Base-by-base conservation (phyloP, 306 rosid genomes). In the Delonix regia region DNA sequence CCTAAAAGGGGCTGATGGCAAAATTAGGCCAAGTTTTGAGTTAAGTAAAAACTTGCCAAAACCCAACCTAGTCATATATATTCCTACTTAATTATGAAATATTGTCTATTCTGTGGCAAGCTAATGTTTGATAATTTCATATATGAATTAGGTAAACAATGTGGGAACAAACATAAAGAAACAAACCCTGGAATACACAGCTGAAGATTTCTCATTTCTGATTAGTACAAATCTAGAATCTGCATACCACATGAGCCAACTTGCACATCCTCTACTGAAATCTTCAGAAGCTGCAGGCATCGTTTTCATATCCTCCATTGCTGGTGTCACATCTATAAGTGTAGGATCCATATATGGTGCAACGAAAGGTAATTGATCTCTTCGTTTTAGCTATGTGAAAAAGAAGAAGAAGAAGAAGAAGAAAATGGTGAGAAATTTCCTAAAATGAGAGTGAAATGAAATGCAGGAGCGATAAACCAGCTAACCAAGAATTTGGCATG, bases 401-500 rank as follows among this genome's bases (percentile, higher is more conserved):
- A 19, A 30, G 33, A 36, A 36, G 39, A 52, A 52, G 27, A 53
- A 19, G 30, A 7, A 52, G 27, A 52, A 52, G 0, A 53, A 19
- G 14, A n/a, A n/a, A n/a, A n/a, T n/a, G 22, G 33, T 4, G 33
- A 4, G 33, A 30, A 30, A 30, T 30, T 30, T 30, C 33, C 33
- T 30, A 1, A 10, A 11, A 12, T 10, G 16, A 42, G 12, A 10
- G 48, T 47, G n/a, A n/a, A n/a, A n/a, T n/a, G 52, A 47, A 47
- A 28, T 61, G 64, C 93, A 94, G 99, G 92, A 86, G 97, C 95
- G 70, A 87, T 92, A 4, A 87, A 94, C 87, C 97, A 94, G 80
- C 87, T 94, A 59, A 79, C 93, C 13, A 89, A 81, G 69, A 77
- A 67, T 78, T 87, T 94, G 84, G 95, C 97, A 81, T 94, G 99